Percentiles rank a stretch among this genome's conserved stretches.
phyloP scores from a whole-genome alignment of 2,329 filamentous ascomycete species.

The Bipolaris bicolor region DNA sequence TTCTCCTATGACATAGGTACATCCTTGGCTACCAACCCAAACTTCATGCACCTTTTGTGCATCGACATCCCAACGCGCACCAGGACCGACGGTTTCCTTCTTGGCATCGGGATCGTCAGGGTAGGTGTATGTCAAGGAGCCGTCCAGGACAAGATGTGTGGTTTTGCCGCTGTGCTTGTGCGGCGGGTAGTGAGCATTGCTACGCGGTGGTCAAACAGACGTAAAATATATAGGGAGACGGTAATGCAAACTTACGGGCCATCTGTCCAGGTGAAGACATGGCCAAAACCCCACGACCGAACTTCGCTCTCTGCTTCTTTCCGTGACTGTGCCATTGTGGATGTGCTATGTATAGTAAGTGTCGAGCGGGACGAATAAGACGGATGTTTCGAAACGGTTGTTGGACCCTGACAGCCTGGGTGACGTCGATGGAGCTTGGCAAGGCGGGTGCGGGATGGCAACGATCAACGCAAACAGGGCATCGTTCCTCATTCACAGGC shows the following conservation, averaged over 20 bases:
- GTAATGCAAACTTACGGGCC: constrained; percentile 61
- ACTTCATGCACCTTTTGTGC: constrained; percentile 70
- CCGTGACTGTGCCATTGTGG: constrained; percentile 49
- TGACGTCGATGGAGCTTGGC: constrained; percentile 25
- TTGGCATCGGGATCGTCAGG: constrained; percentile 62
- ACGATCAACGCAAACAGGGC: constrained; percentile 10
- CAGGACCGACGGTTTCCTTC: constrained; percentile 66
- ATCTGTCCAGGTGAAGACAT: constrained; percentile 77
- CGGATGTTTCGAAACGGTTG: constrained; percentile 6
- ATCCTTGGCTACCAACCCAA: constrained; percentile 69
- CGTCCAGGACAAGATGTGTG: constrained; percentile 71
- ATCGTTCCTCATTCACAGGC: neutral
- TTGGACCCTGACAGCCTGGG: constrained; percentile 28
- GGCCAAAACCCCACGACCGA: constrained; percentile 70
- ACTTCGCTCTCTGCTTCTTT: constrained; percentile 66
- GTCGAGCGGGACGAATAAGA: neutral
- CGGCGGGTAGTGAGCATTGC: constrained; percentile 71
- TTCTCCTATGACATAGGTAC: constrained; percentile 70
- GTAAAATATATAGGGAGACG: too few relatives aligned
- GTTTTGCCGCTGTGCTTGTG: constrained; percentile 69
- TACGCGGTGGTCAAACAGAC: constrained; percentile 37
- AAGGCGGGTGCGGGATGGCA: constrained; percentile 1
- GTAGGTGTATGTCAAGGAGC: constrained; percentile 70
- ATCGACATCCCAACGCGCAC: constrained; percentile 70
- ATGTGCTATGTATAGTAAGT: neutral